phyloP scores from a whole-genome alignment of 2,329 filamentous ascomycete genomes.

The Ceratocystis cubensis region DNA sequence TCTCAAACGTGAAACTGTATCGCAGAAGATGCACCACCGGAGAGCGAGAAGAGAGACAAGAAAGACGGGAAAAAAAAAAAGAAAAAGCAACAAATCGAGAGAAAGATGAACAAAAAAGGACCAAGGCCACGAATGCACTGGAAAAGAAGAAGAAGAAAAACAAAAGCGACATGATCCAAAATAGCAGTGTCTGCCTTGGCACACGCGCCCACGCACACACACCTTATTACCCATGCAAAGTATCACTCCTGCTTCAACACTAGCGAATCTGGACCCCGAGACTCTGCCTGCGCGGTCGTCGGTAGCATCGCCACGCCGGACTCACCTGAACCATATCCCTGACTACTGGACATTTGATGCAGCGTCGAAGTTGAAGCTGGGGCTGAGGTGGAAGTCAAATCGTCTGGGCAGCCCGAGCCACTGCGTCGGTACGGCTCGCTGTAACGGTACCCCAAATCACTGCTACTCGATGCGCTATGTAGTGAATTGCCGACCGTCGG shows the following conservation, averaged over 20 bases:
- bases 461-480: constrained; percentile 1
- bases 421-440: not conserved
- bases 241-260: constrained; percentile 6
- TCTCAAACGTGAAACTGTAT: constrained; percentile 6
- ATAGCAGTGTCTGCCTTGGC: too few relatives aligned
- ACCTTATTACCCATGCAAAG: not conserved
- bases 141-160: not conserved
- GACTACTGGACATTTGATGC: not conserved
- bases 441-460: not conserved
- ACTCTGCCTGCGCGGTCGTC: not conserved
- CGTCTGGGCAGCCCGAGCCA: not conserved
- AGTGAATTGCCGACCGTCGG: not conserved
- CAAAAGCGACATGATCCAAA: not conserved
- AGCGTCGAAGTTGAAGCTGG: not conserved
- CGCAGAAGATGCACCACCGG: not conserved
- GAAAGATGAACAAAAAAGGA: not conserved
- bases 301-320: not conserved
- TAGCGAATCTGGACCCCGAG: not conserved
- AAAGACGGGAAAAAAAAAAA: not conserved
- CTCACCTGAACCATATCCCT: not conserved
- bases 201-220: not conserved
- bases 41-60: not conserved
- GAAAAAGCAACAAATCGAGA: not conserved
- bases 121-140: not conserved
- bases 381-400: not conserved